Evolutionary conservation across 164 flowering plant genomes (phyloP), one percentile per base, ranked within the genome.

Genomic region (Aristolochia californica): DNA sequence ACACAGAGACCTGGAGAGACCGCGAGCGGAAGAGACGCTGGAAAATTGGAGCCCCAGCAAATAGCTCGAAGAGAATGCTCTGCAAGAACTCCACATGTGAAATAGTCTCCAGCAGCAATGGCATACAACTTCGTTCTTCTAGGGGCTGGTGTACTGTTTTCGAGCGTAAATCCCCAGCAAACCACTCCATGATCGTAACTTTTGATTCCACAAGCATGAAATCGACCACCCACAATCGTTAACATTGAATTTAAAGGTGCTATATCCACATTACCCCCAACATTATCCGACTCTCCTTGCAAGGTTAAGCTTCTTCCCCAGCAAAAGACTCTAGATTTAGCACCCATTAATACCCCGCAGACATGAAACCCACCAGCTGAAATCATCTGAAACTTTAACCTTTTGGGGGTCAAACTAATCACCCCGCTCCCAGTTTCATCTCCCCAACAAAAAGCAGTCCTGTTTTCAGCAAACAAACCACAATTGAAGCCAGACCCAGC

Each of bases 331-430:
- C 77, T 72, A 0, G 91, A 83, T 48, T 74, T 55, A 40, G 52
- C 61, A 34, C 80, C 84, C 25, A 80, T 82, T 5, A 80, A 30
- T 43, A 87, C 75, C 27, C 97, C 99, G 75, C 99, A 93, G 47
- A 93, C 96, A 70, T 89, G 99, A 66, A 77, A 89, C 13, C 97
- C 97, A 40, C 98, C 99, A 16, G 96, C 94, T 27, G 96, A 77
- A 68, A 93, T 75, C 68, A 60, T 76, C 61, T 56, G 78, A 73
- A 89, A 93, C 72, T 69, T 81, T 43, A 55, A 45, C 10, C 61
- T 59, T 27, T 62, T 66, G 1, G 96, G 99, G n/a, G 75, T 75
- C 45, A 79, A 61, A 61, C 71, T 73, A 20, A 78, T 81, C 14
- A 87, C 87, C 8, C 67, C 69, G 68, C 90, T 89, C 18, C 78